phyloP scores from a whole-genome alignment of 176 grass and related monocot species.

The Hyparrhenia diplandra region DNA sequence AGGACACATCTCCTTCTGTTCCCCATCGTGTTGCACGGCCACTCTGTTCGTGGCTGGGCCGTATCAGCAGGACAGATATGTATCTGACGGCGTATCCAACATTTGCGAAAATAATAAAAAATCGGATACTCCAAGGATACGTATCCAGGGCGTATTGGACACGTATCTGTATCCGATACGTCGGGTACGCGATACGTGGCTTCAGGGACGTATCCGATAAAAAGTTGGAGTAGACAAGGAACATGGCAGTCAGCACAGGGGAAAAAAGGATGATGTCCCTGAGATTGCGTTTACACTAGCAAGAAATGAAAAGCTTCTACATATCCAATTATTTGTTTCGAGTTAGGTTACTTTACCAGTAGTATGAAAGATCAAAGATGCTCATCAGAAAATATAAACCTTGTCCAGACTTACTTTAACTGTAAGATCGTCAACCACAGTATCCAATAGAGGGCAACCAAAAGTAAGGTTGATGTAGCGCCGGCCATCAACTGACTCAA shows the following conservation, averaged over 20 bases:
- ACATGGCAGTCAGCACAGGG: not conserved
- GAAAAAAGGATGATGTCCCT: not conserved
- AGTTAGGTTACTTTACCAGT: not conserved
- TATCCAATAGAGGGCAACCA: conserved; percentile 73
- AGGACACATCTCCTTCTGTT: too few species aligned
- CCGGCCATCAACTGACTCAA: conserved; percentile 58
- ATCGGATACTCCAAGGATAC: too few species aligned
- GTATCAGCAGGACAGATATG: too few species aligned
- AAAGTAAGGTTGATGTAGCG: conserved; percentile 78
- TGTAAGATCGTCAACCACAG: conserved; percentile 73
- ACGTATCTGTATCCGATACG: too few species aligned
- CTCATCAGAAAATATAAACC: conserved; percentile 10
- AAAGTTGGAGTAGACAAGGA: not conserved
- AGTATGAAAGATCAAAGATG: conserved; percentile 6
- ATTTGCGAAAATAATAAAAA: too few species aligned
- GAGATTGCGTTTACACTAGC: not conserved
- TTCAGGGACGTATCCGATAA: not conserved
- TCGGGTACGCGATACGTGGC: too few species aligned
- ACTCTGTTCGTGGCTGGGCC: too few species aligned
- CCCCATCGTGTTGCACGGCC: too few species aligned
- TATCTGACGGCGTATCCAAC: too few species aligned
- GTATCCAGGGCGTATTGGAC: too few species aligned
- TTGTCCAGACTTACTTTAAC: conserved; percentile 53
- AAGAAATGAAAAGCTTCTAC: not conserved
- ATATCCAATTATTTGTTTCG: not conserved